Conservation (phyloP, 2,329 filamentous ascomycete genomes). For the Aspergillus eucalypticola region DNA sequence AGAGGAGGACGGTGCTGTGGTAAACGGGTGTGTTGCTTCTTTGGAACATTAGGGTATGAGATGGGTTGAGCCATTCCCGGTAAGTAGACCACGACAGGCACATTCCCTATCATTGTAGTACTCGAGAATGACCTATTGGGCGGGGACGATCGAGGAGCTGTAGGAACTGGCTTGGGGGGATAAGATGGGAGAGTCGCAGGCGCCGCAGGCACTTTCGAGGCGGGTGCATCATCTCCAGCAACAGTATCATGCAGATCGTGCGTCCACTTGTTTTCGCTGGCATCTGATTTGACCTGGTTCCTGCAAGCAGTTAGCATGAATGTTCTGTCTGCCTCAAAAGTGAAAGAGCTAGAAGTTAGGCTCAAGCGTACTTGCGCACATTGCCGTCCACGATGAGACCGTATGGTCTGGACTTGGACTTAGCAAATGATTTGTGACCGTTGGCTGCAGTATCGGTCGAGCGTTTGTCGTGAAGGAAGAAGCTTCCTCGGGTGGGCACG, state of each 20-base stretch:
- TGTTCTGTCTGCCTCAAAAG: background rate
- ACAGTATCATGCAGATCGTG: conserved; percentile 88
- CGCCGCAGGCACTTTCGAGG: conserved; percentile 32
- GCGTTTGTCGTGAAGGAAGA: conserved; percentile 95
- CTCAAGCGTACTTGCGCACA: conserved; percentile 42
- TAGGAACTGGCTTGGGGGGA: conserved; percentile 38
- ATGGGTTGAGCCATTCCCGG: conserved; percentile 72
- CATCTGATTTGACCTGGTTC: conserved; percentile 46
- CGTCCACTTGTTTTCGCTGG: conserved; percentile 76
- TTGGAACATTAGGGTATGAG: conserved; percentile 71
- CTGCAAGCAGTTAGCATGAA: conserved; percentile 37
- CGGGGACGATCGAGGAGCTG: conserved; percentile 59
- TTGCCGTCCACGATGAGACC: conserved; percentile 47
- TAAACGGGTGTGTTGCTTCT: conserved; percentile 89
- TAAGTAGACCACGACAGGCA: conserved; percentile 78
- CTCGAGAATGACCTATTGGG: conserved; percentile 80
- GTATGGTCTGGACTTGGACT: conserved; percentile 59
- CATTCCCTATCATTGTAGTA: conserved; percentile 79
- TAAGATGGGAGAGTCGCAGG: conserved; percentile 30
- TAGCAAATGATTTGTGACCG: conserved; percentile 64
- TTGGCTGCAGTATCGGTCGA: conserved; percentile 75
- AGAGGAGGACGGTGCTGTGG: conserved; percentile 93
- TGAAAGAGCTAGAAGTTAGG: background rate
- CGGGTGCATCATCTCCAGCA: conserved; percentile 41
- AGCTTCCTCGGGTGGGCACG: conserved; percentile 88